Evolutionary conservation across 352 stramenopile species (phyloP), one percentile per base, ranked within the genome.

Genomic region (Ophiocytium majus): DNA sequence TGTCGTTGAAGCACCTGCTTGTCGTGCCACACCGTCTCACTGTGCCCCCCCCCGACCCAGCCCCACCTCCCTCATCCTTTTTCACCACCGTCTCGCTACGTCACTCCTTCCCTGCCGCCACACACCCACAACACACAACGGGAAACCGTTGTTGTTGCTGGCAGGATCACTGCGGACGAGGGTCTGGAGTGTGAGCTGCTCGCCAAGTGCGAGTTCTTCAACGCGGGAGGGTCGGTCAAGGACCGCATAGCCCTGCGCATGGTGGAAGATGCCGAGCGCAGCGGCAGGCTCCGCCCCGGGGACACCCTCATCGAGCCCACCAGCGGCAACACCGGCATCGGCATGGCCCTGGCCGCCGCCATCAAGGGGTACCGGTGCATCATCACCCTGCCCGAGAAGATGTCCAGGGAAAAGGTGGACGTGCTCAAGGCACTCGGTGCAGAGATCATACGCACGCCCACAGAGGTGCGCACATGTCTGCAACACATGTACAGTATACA

Each of bases 251-350:
- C 76, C 1, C 76, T 89, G 85, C 91, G 92, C 79, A 96, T 97
- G 92, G 91, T 97, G 43, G 92, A 96, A 80, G 93, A 96, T 74
- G 94, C 94, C 36, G 95, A 98, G 89, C 89, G 91, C 49, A 89
- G 85, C 32, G 95, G 95, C 19, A 84, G 90, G 1, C 95, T 98
- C 81, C 71, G 82, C 84, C 91, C 91, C 9, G 96, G 95, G 23
- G 94, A 97, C 83, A 98, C 93, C n/a, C 88, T 98, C 10, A 96
- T 98, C 76, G 96, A 99, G 90, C 95, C 96, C 5, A 99, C 96
- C 1, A 96, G 92, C 57, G 96, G 96, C 57, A 99, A 99, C 89
- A 98, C 96, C 5, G 95, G 97, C 36, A 99, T 99, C 85, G 97
- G 95, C 32, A 90, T 99, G 50, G 97, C 97, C 35, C 93, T 99